Evolutionary conservation across 805 yeast genomes (phyloP).

Genomic region (Hanseniaspora guilliermondii): DNA sequence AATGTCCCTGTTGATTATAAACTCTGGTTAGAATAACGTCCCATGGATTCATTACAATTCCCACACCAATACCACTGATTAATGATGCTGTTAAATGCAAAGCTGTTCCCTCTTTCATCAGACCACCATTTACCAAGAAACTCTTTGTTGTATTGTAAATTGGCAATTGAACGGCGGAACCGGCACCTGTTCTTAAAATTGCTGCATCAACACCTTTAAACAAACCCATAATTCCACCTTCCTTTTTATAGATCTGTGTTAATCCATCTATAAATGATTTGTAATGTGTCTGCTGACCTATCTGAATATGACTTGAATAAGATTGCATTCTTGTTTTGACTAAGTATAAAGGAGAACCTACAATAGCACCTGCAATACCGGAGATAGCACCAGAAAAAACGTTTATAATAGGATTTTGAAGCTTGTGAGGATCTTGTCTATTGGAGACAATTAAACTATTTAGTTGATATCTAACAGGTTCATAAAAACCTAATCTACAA

Average conservation of each 20-base stretch:
- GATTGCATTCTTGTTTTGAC: conserved; percentile 96
- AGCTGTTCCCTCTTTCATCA: conserved; percentile 50
- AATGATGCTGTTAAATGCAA: conserved; percentile 65
- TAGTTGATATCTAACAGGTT: conserved; percentile 57
- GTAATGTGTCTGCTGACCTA: conserved; percentile 91
- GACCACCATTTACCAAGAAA: conserved; percentile 39
- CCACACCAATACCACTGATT: conserved; percentile 81
- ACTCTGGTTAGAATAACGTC: conserved; percentile 90
- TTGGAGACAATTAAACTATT: conserved; percentile 44
- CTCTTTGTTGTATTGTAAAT: conserved; percentile 69
- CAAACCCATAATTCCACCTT: conserved; percentile 70
- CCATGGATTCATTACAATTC: conserved; percentile 94
- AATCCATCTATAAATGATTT: conserved; percentile 58
- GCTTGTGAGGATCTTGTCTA: conserved; percentile 34
- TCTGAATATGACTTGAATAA: conserved; percentile 49
- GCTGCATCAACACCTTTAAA: conserved; percentile 94
- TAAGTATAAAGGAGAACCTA: conserved; percentile 85
- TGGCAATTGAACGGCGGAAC: conserved; percentile 90
- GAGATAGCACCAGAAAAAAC: conserved; percentile 69
- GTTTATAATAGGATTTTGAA: conserved; percentile 47
- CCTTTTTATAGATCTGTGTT: conserved; percentile 43
- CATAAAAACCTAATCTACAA: conserved; percentile 86
- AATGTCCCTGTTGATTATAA: conserved; percentile 77
- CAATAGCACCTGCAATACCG: conserved; percentile 77
- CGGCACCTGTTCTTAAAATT: conserved; percentile 83